Evolutionary conservation across 768 basidiomycete species (phyloP).

Genomic region (Auricularia sp.): DNA sequence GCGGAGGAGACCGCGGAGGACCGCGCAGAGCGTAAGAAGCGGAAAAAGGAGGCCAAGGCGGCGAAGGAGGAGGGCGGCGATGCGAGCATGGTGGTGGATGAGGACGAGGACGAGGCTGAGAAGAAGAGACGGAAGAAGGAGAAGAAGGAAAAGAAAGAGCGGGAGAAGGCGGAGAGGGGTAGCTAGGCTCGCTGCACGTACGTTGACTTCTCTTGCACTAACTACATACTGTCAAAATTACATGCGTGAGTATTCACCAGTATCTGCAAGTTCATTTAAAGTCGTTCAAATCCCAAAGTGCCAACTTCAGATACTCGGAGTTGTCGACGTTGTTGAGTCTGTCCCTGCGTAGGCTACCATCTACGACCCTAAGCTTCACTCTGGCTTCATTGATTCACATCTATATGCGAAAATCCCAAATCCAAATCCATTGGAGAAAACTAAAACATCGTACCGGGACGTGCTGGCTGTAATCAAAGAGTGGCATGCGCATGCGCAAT

Average conservation of each 20-base stretch:
- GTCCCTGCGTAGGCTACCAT: too few relatives aligned
- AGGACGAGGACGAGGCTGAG: conserved; percentile 36
- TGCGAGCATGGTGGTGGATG: conserved; percentile 31
- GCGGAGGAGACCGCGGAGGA: conserved; percentile 13
- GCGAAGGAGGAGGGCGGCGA: conserved; percentile 39
- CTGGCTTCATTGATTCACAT: too few relatives aligned
- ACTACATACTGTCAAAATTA: too few relatives aligned
- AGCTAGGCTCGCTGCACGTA: conserved; percentile 1
- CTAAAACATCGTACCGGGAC: not conserved
- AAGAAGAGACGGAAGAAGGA: conserved; percentile 37
- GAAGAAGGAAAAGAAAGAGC: conserved; percentile 36
- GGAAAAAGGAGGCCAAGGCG: conserved; percentile 38
- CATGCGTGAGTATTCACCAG: too few relatives aligned
- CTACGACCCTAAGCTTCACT: too few relatives aligned
- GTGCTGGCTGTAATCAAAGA: not conserved
- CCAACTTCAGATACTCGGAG: too few relatives aligned
- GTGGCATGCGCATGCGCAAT: not conserved
- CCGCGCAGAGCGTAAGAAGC: conserved; percentile 13
- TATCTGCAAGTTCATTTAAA: too few relatives aligned
- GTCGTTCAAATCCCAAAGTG: too few relatives aligned
- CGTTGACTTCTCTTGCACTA: too few relatives aligned
- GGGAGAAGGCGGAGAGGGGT: conserved; percentile 16
- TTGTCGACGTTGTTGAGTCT: too few relatives aligned
- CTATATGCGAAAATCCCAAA: too few relatives aligned
- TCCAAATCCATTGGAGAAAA: not conserved